phyloP scores from a whole-genome alignment of 352 stramenopile species.

The Globisporangium rhizosaccharum region DNA sequence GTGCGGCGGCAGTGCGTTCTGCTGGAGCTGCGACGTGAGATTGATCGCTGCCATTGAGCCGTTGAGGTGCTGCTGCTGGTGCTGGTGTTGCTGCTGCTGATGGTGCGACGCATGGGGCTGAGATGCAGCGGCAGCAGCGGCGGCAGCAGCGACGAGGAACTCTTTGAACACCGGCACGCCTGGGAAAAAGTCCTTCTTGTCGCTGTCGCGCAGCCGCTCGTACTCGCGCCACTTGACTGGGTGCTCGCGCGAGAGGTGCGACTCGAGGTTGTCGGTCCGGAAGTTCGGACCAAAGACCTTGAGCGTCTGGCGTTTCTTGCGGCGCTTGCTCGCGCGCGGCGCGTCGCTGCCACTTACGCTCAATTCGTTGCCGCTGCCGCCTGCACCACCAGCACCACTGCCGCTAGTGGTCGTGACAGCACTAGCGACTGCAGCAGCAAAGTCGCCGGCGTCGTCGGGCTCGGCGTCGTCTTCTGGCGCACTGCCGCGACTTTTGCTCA shows the following conservation, averaged over 20 bases:
- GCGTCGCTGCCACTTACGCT: background rate
- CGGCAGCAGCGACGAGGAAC: constrained; percentile 7
- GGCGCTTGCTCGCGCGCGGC: constrained; percentile 24
- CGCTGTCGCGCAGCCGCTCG: constrained; percentile 35
- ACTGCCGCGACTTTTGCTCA: background rate
- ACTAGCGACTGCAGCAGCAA: background rate
- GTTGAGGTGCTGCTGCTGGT: constrained; percentile 1
- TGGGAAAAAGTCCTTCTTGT: constrained; percentile 46
- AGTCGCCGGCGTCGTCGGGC: constrained; percentile 16
- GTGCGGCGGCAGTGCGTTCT: background rate
- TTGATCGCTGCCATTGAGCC: background rate
- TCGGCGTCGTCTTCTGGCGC: background rate
- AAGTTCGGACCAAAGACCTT: constrained; percentile 57
- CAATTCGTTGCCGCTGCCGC: background rate
- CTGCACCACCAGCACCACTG: no score
- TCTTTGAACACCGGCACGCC: constrained; percentile 25
- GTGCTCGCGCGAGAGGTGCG: constrained; percentile 43
- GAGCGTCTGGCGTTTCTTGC: constrained; percentile 56
- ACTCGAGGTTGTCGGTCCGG: constrained; percentile 53
- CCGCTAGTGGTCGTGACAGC: background rate
- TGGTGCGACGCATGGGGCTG: background rate
- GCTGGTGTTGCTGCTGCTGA: background rate
- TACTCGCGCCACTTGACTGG: constrained; percentile 44
- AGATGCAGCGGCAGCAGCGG: constrained; percentile 1
- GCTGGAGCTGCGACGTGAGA: background rate